Evolutionary conservation across 371 early-diverging fungal species (phyloP).

Genomic region (Mucor indicus): DNA sequence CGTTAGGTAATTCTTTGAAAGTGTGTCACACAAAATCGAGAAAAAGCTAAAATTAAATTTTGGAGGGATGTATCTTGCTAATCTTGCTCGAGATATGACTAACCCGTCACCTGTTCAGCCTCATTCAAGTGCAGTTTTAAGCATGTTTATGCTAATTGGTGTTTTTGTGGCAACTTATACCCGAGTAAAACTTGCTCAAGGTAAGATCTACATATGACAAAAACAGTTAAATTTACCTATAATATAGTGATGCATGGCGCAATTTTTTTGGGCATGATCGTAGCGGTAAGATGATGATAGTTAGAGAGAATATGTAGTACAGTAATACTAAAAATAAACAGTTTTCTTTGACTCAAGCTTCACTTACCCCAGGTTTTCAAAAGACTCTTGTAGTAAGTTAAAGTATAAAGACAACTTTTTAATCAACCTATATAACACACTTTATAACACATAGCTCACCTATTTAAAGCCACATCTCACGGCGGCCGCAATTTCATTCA

Average conservation of each 20-base stretch:
- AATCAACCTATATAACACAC: no score
- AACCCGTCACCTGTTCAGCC: slow-evolving; percentile 32
- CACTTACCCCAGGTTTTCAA: slow-evolving; percentile 20
- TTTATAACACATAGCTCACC: slow-evolving; percentile 25
- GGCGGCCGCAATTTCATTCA: slow-evolving; percentile 26
- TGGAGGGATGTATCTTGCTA: slow-evolving; percentile 38
- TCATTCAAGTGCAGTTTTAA: slow-evolving; percentile 31
- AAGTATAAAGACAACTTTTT: neutral
- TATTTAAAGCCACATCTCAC: slow-evolving; percentile 35
- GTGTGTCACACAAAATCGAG: no score
- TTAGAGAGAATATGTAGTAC: no score
- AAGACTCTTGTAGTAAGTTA: slow-evolving; percentile 24
- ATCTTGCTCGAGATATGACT: slow-evolving; percentile 29
- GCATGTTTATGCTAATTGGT: slow-evolving; percentile 33
- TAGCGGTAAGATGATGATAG: slow-evolving; percentile 34
- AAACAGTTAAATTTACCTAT: neutral
- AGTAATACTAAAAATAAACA: no score
- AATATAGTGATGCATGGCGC: slow-evolving; percentile 22
- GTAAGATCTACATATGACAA: slow-evolving; percentile 24
- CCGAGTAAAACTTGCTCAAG: slow-evolving; percentile 31
- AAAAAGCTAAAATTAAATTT: neutral
- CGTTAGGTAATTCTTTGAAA: slow-evolving; percentile 20
- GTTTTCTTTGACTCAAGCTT: slow-evolving; percentile 36
- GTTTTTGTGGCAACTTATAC: slow-evolving; percentile 33
- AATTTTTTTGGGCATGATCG: slow-evolving; percentile 33